A percentile compares a stretch with the other conserved stretches of the same genome.
Evolutionary conservation across 1,139 yeast species (phyloP).

Genomic region (Candida pseudoviswanathii): DNA sequence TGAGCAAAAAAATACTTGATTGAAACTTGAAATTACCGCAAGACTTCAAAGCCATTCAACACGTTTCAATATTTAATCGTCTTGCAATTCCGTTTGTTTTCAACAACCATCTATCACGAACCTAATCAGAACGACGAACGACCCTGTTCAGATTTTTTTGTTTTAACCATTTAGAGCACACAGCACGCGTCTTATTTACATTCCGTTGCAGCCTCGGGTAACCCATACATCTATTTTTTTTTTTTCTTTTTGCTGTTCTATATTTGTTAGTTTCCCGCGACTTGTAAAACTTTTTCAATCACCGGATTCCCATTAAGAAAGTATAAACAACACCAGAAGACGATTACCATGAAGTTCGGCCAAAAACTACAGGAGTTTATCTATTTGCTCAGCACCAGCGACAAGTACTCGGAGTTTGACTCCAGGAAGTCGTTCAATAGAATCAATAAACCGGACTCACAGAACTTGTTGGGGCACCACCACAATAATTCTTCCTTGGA

Average conservation of each 20-base stretch:
- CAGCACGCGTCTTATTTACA: background rate
- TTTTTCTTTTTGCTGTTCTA: background rate
- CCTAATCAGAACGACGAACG: too few species aligned
- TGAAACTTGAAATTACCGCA: background rate
- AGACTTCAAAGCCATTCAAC: background rate
- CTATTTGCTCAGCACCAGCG: slow-evolving; percentile 66
- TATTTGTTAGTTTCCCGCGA: background rate
- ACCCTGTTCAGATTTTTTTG: too few species aligned
- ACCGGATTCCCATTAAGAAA: background rate
- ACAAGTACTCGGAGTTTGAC: slow-evolving; percentile 69
- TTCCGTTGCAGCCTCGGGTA: background rate
- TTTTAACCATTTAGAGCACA: background rate
- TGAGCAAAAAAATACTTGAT: background rate
- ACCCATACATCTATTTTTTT: background rate
- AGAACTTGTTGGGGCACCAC: slow-evolving; percentile 33
- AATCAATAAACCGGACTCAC: slow-evolving; percentile 43
- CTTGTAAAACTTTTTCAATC: background rate
- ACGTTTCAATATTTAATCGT: background rate
- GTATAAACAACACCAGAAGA: background rate
- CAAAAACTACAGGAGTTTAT: slow-evolving; percentile 52
- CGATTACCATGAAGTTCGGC: slow-evolving; percentile 30
- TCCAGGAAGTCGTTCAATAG: slow-evolving; percentile 52
- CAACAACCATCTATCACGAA: too few species aligned
- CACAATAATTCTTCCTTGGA: slow-evolving; percentile 16
- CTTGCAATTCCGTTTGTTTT: too few species aligned